A percentile compares a stretch with the other conserved stretches of the same genome.
Evolutionary conservation across 2,329 filamentous ascomycete genomes (phyloP).

Genomic region (Cryphonectria naterciae): DNA sequence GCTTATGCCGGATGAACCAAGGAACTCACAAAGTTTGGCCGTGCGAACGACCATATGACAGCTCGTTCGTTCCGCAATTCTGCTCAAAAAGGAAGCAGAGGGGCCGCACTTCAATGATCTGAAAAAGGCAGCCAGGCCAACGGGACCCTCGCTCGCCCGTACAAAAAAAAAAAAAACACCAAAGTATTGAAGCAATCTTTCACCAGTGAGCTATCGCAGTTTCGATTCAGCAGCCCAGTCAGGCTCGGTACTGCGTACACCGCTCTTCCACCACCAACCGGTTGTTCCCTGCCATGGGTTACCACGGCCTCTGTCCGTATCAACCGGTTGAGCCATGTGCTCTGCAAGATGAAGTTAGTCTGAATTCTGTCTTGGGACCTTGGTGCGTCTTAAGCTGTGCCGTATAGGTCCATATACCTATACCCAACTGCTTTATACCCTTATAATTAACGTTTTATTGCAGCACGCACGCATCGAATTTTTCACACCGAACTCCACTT

Average conservation of each 20-base stretch:
- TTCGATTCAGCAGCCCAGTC: neutral
- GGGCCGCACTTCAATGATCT: neutral
- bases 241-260: conserved; percentile 1
- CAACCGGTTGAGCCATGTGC: neutral
- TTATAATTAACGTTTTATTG: conserved; percentile 24
- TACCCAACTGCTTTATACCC: conserved; percentile 20
- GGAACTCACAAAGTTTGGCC: neutral
- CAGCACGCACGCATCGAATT: conserved; percentile 17
- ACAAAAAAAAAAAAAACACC: neutral
- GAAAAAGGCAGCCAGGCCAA: neutral
- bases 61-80: neutral
- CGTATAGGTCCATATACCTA: conserved; percentile 21
- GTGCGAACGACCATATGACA: neutral
- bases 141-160: neutral
- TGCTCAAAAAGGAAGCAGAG: conserved; percentile 4
- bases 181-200: neutral
- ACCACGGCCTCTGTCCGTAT: neutral
- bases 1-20: neutral
- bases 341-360: conserved; percentile 4
- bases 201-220: neutral
- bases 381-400: conserved; percentile 14
- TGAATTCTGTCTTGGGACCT: conserved; percentile 11
- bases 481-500: conserved; percentile 19
- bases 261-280: conserved; percentile 3
- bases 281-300: neutral